Evolutionary conservation across 169 alveolate genomes (phyloP).

Genomic region (Eimeria sp.): DNA sequence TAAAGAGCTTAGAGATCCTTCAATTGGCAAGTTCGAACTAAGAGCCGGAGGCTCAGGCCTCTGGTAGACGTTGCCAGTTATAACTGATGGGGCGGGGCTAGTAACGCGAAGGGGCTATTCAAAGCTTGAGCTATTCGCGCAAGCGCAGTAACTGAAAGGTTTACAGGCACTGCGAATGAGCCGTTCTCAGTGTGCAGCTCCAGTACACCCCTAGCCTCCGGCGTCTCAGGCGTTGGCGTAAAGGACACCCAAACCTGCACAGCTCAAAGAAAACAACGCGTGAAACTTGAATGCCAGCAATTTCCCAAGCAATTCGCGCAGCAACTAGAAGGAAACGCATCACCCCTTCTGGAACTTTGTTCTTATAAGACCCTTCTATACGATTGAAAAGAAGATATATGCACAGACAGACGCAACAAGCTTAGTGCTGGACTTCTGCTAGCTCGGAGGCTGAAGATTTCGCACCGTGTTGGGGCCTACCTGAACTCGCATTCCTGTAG

Average conservation of each 20-base stretch:
- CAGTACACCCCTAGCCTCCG: constrained; percentile 28
- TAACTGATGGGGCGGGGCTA: too few relatives aligned
- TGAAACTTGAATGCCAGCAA: neutral
- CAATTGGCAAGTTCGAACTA: too few relatives aligned
- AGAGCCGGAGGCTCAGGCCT: too few relatives aligned
- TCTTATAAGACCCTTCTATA: neutral
- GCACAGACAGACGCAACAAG: neutral
- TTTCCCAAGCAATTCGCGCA: neutral
- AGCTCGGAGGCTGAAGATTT: neutral
- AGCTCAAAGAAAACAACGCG: neutral
- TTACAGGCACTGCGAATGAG: constrained; percentile 64
- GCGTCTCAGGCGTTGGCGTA: constrained; percentile 18
- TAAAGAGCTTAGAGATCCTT: too few relatives aligned
- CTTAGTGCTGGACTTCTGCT: neutral
- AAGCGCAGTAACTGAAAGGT: neutral
- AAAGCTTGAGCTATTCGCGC: neutral
- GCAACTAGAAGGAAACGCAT: neutral
- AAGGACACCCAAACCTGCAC: constrained; percentile 40
- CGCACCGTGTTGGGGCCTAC: neutral
- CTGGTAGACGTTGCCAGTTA: too few relatives aligned
- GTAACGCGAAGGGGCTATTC: too few relatives aligned
- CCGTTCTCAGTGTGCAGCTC: constrained; percentile 71
- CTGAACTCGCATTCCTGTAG: constrained; percentile 70
- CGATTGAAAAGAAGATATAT: neutral
- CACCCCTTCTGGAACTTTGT: neutral